Evolutionary conservation across 2,329 filamentous ascomycete genomes (phyloP).

Genomic region (Fusarium sp.): DNA sequence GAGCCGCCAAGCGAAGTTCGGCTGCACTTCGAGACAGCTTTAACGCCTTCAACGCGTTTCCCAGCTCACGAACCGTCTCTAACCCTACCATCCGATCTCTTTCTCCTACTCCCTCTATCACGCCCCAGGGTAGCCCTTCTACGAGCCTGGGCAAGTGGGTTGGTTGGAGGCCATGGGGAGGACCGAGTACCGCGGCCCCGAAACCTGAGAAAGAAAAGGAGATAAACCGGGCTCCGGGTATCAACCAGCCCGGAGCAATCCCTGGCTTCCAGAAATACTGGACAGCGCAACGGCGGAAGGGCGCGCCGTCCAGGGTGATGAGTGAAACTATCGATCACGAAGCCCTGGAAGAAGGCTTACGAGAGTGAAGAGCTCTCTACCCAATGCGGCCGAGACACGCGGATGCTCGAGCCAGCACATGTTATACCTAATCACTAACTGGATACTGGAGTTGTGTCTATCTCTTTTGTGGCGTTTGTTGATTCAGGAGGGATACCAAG

Average conservation of each 20-base stretch:
- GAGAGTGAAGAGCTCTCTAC: constrained; percentile 39
- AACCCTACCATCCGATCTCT: constrained; percentile 46
- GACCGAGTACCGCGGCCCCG: constrained; percentile 27
- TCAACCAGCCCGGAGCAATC: constrained; percentile 82
- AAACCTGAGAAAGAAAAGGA: constrained; percentile 49
- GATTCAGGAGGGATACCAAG: constrained; percentile 22
- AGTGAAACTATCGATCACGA: constrained; percentile 69
- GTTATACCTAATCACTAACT: constrained; percentile 23
- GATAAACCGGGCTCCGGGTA: constrained; percentile 71
- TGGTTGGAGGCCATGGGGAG: constrained; percentile 63
- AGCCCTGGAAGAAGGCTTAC: constrained; percentile 70
- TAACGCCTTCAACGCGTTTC: constrained; percentile 49
- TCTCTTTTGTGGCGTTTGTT: constrained; percentile 43
- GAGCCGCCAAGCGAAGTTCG: constrained; percentile 62
- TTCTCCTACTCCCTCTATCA: constrained; percentile 41
- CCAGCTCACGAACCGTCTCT: constrained; percentile 49
- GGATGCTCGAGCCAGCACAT: constrained; percentile 1
- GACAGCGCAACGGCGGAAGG: constrained; percentile 62
- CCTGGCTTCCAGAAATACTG: constrained; percentile 75
- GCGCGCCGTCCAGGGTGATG: constrained; percentile 67
- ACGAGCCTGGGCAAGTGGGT: constrained; percentile 57
- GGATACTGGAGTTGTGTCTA: constrained; percentile 34
- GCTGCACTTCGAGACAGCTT: constrained; percentile 70
- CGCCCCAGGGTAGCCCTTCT: constrained; percentile 38
- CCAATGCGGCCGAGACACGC: background rate